Evolutionary conservation across 2,329 filamentous ascomycete genomes (phyloP).

Genomic region (Arthrobotrys conoides): DNA sequence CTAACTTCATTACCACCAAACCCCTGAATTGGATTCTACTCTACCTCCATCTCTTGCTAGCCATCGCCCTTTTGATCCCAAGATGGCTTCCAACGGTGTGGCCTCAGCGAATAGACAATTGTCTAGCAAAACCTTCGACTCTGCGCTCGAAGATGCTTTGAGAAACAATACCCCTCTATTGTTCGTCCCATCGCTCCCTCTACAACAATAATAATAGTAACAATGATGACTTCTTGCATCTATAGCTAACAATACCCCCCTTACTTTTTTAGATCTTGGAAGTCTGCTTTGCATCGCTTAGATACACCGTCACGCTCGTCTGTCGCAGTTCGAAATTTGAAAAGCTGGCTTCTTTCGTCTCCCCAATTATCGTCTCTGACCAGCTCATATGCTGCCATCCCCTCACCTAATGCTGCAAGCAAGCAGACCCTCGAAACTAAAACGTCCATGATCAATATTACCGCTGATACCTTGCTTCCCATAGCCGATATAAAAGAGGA

Average conservation of each 20-base stretch:
- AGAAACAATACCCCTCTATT: conserved; percentile 83
- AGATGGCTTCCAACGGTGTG: conserved; percentile 44
- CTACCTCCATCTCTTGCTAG: background rate
- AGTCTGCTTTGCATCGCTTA: conserved; percentile 72
- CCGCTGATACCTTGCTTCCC: conserved; percentile 69
- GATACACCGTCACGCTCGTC: conserved; percentile 67
- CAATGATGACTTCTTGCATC: conserved; percentile 52
- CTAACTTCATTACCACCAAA: background rate
- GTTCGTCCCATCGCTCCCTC: conserved; percentile 72
- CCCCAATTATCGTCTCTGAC: conserved; percentile 79
- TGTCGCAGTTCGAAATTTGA: conserved; percentile 71
- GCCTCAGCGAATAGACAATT: conserved; percentile 39
- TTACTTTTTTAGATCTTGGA: conserved; percentile 75
- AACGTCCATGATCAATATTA: conserved; percentile 87
- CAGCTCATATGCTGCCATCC: conserved; percentile 78
- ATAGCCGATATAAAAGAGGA: conserved; percentile 86
- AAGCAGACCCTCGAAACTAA: conserved; percentile 84
- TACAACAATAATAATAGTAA: conserved; percentile 22
- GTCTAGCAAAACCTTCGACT: conserved; percentile 50
- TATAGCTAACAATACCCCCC: conserved; percentile 72
- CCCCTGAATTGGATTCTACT: background rate
- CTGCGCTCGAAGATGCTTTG: conserved; percentile 68
- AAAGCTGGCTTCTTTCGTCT: conserved; percentile 79
- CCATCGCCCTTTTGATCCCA: background rate
- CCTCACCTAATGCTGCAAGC: conserved; percentile 74